Percentiles rank a stretch among this genome's conserved stretches.
Evolutionary conservation across 2,329 filamentous ascomycete species (phyloP).

Genomic region (Pseudocercospora cruenta): DNA sequence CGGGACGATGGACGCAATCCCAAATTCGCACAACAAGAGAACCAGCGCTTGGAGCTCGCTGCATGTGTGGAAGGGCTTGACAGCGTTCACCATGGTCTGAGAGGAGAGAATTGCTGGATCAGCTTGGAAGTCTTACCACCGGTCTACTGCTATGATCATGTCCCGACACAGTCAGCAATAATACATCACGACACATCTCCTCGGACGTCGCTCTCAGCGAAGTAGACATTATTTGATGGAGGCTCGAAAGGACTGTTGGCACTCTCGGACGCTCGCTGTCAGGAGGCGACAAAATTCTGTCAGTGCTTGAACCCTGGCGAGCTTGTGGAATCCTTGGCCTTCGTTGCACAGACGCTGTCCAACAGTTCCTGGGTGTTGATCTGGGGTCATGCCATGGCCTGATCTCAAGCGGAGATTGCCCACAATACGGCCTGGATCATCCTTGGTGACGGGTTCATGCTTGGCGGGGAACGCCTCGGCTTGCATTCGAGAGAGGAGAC

Average conservation of each 20-base stretch:
- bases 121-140: too few species aligned
- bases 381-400: neutral
- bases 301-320: neutral
- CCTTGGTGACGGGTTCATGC: neutral
- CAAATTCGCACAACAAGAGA: too few species aligned
- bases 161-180: too few species aligned
- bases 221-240: too few species aligned
- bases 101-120: too few species aligned
- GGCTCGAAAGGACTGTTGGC: neutral
- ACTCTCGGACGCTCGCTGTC: neutral
- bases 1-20: too few species aligned
- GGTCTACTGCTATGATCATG: too few species aligned
- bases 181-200: too few species aligned
- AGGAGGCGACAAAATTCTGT: neutral
- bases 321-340: neutral
- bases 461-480: neutral
- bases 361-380: neutral
- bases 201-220: too few species aligned
- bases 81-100: too few species aligned
- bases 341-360: neutral
- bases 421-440: neutral
- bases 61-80: too few species aligned
- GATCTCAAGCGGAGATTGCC: neutral
- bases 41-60: too few species aligned
- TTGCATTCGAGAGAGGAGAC: neutral